Base-by-base conservation (phyloP, 1,284 basidiomycete species). In the Sparassis latifolia region DNA sequence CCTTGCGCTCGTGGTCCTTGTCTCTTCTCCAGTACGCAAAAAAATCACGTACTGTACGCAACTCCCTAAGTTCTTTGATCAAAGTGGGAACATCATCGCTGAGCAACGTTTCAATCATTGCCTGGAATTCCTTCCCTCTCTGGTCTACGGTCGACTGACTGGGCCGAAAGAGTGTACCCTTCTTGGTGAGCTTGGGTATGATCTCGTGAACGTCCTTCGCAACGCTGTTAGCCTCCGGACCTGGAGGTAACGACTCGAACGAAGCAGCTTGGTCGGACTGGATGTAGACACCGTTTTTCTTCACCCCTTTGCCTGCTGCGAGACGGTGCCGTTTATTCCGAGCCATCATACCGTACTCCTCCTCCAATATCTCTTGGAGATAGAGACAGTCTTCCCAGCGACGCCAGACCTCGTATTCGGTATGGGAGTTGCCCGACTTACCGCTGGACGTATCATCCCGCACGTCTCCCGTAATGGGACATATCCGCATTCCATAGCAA, bases 191-290 rank as follows among this genome's bases (percentile, higher is more conserved):
- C 50, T 71, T 73, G 12, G 88, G 87, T 2, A 90, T 63, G 58
- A 80, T 67, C 2, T 77, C 61, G 58, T 89, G 84, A 44, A 90
- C 73, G 55, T 86, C 77, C 47, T 73, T 77, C 10, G 80, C 79
- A 38, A 90, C 76, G 29, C 80, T 80, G 42, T 76, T 78, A 2
- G 84, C 86, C 58, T 86, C 77, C 12, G 88, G 87, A 10, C 87
- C 88, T n/a, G 85, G 84, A 10, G 88, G 88, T n/a, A 90, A 73
- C 1, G 86, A 89, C 49, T 89, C 88, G 72, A 83, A 90, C 9
- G 88, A 90, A 2, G 88, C 80, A 2, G 88, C 88, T 48, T 75
- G 72, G 58, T 88, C 82, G 30, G 71, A 67, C 44, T 82, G 79
- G 47, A 80, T 71, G 63, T 88, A 89, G 33, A 88, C 64, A 0